Conservation (phyloP, 345 rosid species). For the Lepidium aucheri region DNA sequence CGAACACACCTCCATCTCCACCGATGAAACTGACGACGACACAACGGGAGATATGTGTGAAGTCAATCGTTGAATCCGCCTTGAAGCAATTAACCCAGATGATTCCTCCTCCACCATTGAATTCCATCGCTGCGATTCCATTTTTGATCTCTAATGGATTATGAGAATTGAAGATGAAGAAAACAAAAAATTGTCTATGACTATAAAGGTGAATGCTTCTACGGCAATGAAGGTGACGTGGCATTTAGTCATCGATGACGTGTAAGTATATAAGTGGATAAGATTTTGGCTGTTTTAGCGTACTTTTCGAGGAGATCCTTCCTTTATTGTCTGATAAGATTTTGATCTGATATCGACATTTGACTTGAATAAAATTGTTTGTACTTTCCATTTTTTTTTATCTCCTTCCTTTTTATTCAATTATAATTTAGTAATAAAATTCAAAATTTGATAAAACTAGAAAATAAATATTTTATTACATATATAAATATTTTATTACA, state of each 20-base stretch:
- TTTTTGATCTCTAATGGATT: background rate
- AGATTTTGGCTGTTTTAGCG: constrained; percentile 29
- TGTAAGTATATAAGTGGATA: constrained; percentile 30
- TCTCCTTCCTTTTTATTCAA: too few relatives aligned
- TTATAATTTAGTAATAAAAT: too few relatives aligned
- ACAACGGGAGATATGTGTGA: constrained; percentile 42
- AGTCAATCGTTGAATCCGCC: constrained; percentile 53
- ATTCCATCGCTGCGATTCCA: constrained; percentile 22
- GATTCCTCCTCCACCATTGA: constrained; percentile 25
- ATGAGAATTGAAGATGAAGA: background rate
- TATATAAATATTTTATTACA: too few relatives aligned
- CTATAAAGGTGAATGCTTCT: background rate
- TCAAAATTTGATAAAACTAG: too few relatives aligned
- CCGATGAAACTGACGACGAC: constrained; percentile 9
- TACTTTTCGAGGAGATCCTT: constrained; percentile 29
- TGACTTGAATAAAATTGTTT: too few relatives aligned
- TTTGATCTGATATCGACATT: background rate
- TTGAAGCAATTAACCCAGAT: constrained; percentile 9
- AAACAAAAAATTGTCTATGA: background rate
- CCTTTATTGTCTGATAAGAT: background rate
- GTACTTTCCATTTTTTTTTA: too few relatives aligned
- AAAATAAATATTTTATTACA: too few relatives aligned
- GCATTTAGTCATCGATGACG: constrained; percentile 18
- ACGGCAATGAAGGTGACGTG: constrained; percentile 13
- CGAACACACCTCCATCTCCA: constrained; percentile 35